Evolutionary conservation across 345 rosid species (phyloP), one percentile per base, ranked within the genome.

Genomic region (Syzygium jambos): DNA sequence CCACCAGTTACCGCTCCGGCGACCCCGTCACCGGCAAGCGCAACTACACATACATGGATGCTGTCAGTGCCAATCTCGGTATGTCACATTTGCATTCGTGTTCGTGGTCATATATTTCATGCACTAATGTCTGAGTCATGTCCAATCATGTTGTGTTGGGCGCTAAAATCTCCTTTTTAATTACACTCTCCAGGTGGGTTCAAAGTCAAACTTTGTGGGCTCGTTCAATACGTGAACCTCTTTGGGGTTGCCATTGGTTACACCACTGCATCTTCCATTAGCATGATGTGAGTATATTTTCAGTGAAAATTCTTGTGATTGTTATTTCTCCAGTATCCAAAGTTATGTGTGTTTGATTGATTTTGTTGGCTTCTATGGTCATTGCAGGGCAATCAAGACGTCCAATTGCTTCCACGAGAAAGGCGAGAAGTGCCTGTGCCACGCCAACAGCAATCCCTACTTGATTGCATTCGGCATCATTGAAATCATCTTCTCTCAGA

Each of bases 161-260:
- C 86, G 86, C 56, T 87, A 85, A 52, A 46, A 85, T 88, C 85
- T 80, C 23, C 63, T 41, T 53, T 59, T 53, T 53, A 21, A 78
- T 78, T 46, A 13, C 3, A 17, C 43, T 59, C 78, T 89, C 77
- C 92, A 96, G 98, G 97, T 86, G 96, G 97, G 6, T 43, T 87
- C 68, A 89, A 93, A 83, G 94, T 92, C 65, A 93, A 90, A 89
- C 3, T 96, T 51, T 96, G 98, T 86, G 98, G 98, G 56, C 27
- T 87, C 59, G 92, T 95, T 78, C 97, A 96, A 89, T 95, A 96
- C 87, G 17, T 89, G 87, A 95, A 93, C 86, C 94, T 96, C 80
- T 93, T 96, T 87, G 98, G 98, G 65, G 91, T 93, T 65, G 94
- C 98, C 59, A 87, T 96, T 89, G 95, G 98, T 3, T 96, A 95